phyloP scores from a whole-genome alignment of 208 protist genomes.

The Acanthamoeba lugdunensis region DNA sequence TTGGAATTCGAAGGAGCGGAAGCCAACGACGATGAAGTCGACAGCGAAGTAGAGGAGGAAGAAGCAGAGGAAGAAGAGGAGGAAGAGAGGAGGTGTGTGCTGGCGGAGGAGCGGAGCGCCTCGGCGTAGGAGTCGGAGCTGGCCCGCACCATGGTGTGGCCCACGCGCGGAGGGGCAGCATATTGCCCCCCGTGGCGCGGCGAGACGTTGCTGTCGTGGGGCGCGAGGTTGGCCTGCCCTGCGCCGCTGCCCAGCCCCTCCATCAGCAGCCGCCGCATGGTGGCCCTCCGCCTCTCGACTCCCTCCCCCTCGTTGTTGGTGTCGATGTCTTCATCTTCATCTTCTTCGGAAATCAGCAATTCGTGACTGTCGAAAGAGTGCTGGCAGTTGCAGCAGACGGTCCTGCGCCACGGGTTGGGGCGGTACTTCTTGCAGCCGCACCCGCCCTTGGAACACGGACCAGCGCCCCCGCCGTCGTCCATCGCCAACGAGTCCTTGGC shows the following conservation, averaged over 20 bases:
- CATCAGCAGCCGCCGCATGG: background rate
- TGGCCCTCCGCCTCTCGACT: background rate
- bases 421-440: constrained; percentile 50
- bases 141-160: background rate
- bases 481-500: background rate
- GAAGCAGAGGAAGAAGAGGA: background rate
- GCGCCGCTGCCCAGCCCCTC: background rate
- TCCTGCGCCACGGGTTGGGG: constrained; percentile 31
- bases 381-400: constrained; percentile 49
- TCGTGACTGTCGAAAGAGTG: constrained; percentile 31
- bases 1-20: background rate
- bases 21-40: background rate
- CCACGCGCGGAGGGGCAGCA: background rate
- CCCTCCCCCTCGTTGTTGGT: background rate
- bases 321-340: background rate
- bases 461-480: background rate
- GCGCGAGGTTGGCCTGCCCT: background rate
- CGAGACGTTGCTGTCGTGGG: background rate
- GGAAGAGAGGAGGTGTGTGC: background rate
- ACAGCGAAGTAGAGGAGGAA: background rate
- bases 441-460: background rate
- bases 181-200: too few species aligned
- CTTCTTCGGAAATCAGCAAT: background rate
- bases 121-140: constrained; percentile 5
- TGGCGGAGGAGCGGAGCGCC: background rate